A percentile compares a stretch with the other conserved stretches of the same genome.
Evolutionary conservation across 2,329 filamentous ascomycete species (phyloP).

Genomic region (Phaeosphaeria sp.): DNA sequence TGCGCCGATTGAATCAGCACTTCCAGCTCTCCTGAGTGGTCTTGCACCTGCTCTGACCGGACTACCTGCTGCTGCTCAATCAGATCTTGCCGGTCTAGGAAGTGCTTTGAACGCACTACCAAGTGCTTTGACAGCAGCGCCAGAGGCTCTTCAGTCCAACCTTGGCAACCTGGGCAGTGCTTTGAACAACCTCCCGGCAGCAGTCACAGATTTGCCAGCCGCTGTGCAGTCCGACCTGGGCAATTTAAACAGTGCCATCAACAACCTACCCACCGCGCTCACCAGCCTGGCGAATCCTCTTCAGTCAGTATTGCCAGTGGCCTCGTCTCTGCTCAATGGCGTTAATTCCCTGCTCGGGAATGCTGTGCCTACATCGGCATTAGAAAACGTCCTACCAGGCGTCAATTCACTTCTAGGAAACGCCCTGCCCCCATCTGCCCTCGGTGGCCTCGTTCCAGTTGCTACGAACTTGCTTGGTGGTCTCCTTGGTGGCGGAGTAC

Average conservation of each 20-base stretch:
- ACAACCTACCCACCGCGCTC: neutral
- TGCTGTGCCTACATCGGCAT: neutral
- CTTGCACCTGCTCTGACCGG: neutral
- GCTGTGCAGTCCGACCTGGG: neutral
- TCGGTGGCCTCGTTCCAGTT: neutral
- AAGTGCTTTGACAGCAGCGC: neutral
- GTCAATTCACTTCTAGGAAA: neutral
- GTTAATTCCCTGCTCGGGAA: neutral
- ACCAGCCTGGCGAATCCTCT: neutral
- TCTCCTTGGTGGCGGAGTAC: neutral
- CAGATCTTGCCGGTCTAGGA: neutral
- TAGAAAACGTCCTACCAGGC: neutral
- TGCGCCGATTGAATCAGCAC: neutral
- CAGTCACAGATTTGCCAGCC: neutral
- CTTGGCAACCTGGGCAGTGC: neutral
- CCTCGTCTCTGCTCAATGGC: neutral
- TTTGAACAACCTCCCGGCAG: neutral
- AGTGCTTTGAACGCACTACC: neutral
- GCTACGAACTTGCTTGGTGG: neutral
- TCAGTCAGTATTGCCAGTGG: neutral
- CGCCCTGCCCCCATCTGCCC: neutral
- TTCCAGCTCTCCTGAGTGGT: neutral
- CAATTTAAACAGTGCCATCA: neutral
- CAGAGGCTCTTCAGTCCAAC: neutral
- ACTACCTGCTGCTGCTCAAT: neutral